phyloP scores from a whole-genome alignment of 2,329 filamentous ascomycete genomes.

The Botrytis tulipae region DNA sequence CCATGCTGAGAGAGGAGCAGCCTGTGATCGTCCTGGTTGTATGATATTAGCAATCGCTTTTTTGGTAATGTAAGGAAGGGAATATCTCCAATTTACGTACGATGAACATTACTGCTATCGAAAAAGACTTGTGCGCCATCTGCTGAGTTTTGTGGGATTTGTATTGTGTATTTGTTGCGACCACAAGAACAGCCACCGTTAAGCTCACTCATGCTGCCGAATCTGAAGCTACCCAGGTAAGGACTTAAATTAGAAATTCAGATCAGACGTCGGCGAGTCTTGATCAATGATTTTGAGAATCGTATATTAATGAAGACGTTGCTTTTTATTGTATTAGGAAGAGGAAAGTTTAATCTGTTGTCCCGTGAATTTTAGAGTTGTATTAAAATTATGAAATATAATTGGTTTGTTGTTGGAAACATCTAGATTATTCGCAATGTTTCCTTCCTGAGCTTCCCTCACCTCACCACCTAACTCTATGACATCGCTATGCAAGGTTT shows the following conservation, averaged over 20 bases:
- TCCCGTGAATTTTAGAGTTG: not conserved
- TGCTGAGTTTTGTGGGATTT: conserved; percentile 58
- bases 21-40: conserved; percentile 61
- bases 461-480: not conserved
- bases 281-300: not conserved
- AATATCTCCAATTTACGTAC: conserved; percentile 52
- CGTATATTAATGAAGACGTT: not conserved
- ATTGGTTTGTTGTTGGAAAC: conserved; percentile 19
- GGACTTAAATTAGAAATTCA: not conserved
- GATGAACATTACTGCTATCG: conserved; percentile 48
- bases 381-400: not conserved
- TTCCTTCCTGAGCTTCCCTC: conserved; percentile 8
- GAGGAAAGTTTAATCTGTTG: not conserved
- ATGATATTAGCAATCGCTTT: conserved; percentile 5
- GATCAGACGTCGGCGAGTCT: not conserved
- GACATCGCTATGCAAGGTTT: not conserved
- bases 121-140: conserved; percentile 69
- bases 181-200: conserved; percentile 81
- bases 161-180: conserved; percentile 76
- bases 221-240: not conserved
- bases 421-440: conserved; percentile 16
- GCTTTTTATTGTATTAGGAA: not conserved
- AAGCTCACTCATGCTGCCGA: conserved; percentile 11
- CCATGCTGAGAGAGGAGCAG: conserved; percentile 74
- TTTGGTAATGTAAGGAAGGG: not conserved